Conservation (phyloP, 306 rosid genomes). For the Fagus sylvatica region DNA sequence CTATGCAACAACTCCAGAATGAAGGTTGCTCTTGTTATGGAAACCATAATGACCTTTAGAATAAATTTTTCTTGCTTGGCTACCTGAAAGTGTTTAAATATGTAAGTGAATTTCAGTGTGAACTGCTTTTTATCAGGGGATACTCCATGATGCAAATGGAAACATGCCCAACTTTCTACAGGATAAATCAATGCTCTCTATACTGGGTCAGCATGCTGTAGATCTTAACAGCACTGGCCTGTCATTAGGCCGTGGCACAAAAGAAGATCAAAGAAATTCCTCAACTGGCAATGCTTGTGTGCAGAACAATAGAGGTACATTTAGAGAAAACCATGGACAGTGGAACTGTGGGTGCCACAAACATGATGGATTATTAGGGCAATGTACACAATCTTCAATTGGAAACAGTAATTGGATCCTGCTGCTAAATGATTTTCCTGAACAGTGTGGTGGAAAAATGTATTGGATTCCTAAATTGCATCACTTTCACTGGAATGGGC, state of each 20-base stretch:
- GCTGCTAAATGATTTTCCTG: slow-evolving; percentile 49
- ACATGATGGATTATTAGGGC: slow-evolving; percentile 49
- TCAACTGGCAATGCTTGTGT: slow-evolving; percentile 39
- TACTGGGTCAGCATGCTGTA: slow-evolving; percentile 56
- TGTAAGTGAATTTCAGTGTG: slow-evolving; percentile 21
- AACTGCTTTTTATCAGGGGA: slow-evolving; percentile 51
- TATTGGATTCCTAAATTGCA: slow-evolving; percentile 67
- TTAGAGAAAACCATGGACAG: slow-evolving; percentile 23
- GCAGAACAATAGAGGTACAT: slow-evolving; percentile 28
- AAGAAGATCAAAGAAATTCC: slow-evolving; percentile 31
- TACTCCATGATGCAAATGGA: slow-evolving; percentile 48
- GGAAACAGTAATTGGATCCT: slow-evolving; percentile 54
- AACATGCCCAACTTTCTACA: slow-evolving; percentile 65
- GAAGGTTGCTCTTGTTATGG: neutral
- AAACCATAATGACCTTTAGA: slow-evolving; percentile 9
- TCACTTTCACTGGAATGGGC: slow-evolving; percentile 82
- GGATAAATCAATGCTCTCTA: slow-evolving; percentile 60
- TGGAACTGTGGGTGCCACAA: slow-evolving; percentile 40
- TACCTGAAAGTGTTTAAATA: slow-evolving; percentile 18
- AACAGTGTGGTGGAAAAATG: slow-evolving; percentile 40
- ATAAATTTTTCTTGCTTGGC: slow-evolving; percentile 23
- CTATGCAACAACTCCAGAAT: slow-evolving; percentile 1
- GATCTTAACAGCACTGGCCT: slow-evolving; percentile 35
- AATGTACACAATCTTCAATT: slow-evolving; percentile 37
- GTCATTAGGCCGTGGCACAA: slow-evolving; percentile 22